These are phyloP conservation scores for Naganishia kalamii DNA, from an alignment of 768 basidiomycete genomes.

Conservation along the genomic window DNA sequence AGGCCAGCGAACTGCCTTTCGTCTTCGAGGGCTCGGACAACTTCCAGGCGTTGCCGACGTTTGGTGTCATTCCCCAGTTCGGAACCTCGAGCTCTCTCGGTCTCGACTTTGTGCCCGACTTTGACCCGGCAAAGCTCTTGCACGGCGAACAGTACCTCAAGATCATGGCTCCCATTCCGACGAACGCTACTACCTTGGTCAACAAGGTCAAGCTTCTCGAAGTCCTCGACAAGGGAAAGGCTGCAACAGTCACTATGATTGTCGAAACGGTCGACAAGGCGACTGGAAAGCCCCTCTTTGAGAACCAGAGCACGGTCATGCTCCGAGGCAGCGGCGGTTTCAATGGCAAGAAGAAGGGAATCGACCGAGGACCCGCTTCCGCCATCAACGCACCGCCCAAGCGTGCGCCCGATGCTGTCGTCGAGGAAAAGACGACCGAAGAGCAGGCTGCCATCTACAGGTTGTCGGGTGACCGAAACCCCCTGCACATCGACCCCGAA, in stretches of 20 bases:
- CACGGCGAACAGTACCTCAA: slow-evolving; percentile 95
- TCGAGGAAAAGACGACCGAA: slow-evolving; percentile 77
- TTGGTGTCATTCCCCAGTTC: slow-evolving; percentile 92
- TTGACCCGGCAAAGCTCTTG: slow-evolving; percentile 90
- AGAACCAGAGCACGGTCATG: slow-evolving; percentile 86
- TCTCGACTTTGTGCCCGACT: slow-evolving; percentile 77
- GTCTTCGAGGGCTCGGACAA: slow-evolving; percentile 81
- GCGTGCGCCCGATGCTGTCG: slow-evolving; percentile 72
- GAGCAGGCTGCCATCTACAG: slow-evolving; percentile 88
- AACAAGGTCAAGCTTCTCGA: slow-evolving; percentile 62
- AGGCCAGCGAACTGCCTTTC: slow-evolving; percentile 84
- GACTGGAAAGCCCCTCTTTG: slow-evolving; percentile 74
- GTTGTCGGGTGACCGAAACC: slow-evolving; percentile 91
- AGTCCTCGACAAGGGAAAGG: slow-evolving; percentile 65
- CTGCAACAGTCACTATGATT: slow-evolving; percentile 74
- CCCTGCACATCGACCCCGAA: slow-evolving; percentile 84
- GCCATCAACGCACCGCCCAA: slow-evolving; percentile 74
- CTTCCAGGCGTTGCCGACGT: slow-evolving; percentile 80
- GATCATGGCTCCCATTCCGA: slow-evolving; percentile 79
- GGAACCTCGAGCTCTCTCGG: slow-evolving; percentile 60
- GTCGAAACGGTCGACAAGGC: slow-evolving; percentile 73
- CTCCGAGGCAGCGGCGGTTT: slow-evolving; percentile 94
- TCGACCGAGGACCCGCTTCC: slow-evolving; percentile 80
- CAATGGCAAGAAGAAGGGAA: slow-evolving; percentile 78
- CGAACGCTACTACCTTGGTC: slow-evolving; percentile 68